A percentile compares a stretch with the other conserved stretches of the same genome.
These are phyloP conservation scores for Septoria linicola DNA, from an alignment of 2,329 filamentous ascomycete species.

Conservation along the genomic window DNA sequence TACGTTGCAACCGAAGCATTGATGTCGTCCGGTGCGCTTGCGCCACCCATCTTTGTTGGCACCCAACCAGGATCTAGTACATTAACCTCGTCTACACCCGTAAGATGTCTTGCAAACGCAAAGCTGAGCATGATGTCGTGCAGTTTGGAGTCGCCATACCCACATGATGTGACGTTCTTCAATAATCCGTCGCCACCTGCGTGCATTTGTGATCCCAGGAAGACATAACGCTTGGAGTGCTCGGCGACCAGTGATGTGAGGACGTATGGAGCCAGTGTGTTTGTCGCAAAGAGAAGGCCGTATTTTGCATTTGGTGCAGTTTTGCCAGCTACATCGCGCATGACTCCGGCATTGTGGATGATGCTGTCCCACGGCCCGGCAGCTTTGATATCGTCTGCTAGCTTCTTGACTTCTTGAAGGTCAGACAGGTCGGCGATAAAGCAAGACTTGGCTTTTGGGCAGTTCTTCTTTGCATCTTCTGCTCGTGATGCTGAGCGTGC, in stretches of 20 bases:
- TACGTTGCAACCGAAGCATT: conserved; percentile 15
- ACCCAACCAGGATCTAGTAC: conserved; percentile 16
- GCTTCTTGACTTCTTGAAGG: conserved; percentile 2
- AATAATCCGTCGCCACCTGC: conserved; percentile 7
- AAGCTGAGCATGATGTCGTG: conserved; percentile 15
- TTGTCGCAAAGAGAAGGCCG: conserved; percentile 12
- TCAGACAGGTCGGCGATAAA: conserved; percentile 14
- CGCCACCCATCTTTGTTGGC: conserved; percentile 16
- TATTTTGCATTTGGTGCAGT: conserved; percentile 7
- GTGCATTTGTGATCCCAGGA: conserved; percentile 13
- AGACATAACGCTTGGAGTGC: conserved; percentile 8
- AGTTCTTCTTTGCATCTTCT: conserved; percentile 7
- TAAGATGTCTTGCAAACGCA: conserved; percentile 8
- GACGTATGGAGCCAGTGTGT: conserved; percentile 15
- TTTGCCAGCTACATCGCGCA: conserved; percentile 11
- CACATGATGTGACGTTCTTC: conserved; percentile 7
- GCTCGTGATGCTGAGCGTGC: conserved; percentile 10
- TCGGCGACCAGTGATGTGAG: conserved; percentile 11
- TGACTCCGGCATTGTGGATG: conserved; percentile 14
- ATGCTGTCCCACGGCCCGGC: conserved; percentile 9
- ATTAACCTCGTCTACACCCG: conserved; percentile 15
- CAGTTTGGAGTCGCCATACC: conserved; percentile 15
- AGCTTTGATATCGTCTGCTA: conserved; percentile 10
- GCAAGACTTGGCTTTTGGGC: conserved; percentile 10
- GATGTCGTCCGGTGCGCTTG: conserved; percentile 9